Percentiles rank a stretch among this genome's conserved stretches.
phyloP scores from a whole-genome alignment of 208 protist genomes.

The Sergeia podlipaevii region DNA sequence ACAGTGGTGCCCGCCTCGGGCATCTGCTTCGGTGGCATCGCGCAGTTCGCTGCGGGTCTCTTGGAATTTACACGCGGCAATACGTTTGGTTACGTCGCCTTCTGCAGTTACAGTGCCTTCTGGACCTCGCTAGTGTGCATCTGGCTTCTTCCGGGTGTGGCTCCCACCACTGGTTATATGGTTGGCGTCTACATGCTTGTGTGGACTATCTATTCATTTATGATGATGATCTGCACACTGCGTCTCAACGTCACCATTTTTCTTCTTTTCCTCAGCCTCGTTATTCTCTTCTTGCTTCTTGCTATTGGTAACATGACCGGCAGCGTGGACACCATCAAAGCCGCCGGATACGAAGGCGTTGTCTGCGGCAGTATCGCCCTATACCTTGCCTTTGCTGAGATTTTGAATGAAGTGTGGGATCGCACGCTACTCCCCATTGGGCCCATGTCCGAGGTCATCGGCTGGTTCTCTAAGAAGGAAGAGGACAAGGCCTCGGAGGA shows the following conservation, averaged over 20 bases:
- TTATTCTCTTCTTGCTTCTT: slow-evolving; percentile 21
- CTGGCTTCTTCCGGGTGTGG: slow-evolving; percentile 15
- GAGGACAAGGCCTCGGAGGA: too few species aligned
- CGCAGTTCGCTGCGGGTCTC: slow-evolving; percentile 21
- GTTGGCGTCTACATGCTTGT: slow-evolving; percentile 9
- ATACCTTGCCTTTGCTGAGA: slow-evolving; percentile 17
- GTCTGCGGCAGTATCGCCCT: slow-evolving; percentile 18
- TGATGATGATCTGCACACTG: slow-evolving; percentile 16
- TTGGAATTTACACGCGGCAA: slow-evolving; percentile 22
- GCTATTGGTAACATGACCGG: slow-evolving; percentile 11
- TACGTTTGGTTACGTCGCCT: slow-evolving; percentile 21
- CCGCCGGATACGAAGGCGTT: slow-evolving; percentile 19
- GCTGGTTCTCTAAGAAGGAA: too few species aligned
- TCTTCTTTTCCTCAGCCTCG: slow-evolving; percentile 21
- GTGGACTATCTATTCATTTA: slow-evolving; percentile 12
- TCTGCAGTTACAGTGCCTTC: slow-evolving; percentile 19
- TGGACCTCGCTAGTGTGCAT: slow-evolving; percentile 13
- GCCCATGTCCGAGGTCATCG: slow-evolving; percentile 7
- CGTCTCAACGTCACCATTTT: slow-evolving; percentile 25
- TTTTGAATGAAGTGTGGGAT: slow-evolving; percentile 16
- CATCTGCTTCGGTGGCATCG: slow-evolving; percentile 17
- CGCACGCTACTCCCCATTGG: slow-evolving; percentile 10
- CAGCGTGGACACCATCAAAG: slow-evolving; percentile 8
- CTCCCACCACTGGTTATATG: neutral
- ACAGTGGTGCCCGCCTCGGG: slow-evolving; percentile 14